phyloP scores from a whole-genome alignment of 2,329 filamentous ascomycete species.

The Sporothrix brunneoviolacea region DNA sequence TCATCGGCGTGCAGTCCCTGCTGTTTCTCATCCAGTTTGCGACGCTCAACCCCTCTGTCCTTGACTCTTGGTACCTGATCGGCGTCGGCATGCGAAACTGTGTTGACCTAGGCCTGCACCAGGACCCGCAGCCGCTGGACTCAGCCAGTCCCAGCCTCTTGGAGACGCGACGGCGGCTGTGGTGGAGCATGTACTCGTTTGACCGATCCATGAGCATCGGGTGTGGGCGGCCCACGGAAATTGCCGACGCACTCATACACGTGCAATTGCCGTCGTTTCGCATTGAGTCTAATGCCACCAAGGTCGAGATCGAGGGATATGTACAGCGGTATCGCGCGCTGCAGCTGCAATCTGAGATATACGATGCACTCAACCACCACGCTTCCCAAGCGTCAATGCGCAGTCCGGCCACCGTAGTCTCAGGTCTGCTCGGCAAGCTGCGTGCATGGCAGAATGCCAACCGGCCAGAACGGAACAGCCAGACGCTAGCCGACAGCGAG shows the following conservation, averaged over 20 bases:
- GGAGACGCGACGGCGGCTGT: constrained; percentile 21
- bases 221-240: constrained; percentile 20
- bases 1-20: constrained; percentile 22
- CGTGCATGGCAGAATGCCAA: constrained; percentile 14
- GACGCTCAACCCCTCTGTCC: constrained; percentile 21
- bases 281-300: constrained; percentile 19
- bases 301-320: constrained; percentile 21
- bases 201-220: constrained; percentile 22
- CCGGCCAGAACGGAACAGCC: constrained; percentile 16
- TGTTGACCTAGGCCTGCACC: constrained; percentile 21
- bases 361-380: constrained; percentile 16
- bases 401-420: neutral
- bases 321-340: constrained; percentile 21
- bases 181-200: constrained; percentile 25
- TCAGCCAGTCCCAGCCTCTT: constrained; percentile 20
- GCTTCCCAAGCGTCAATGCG: neutral
- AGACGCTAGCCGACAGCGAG: constrained; percentile 21
- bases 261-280: constrained; percentile 20
- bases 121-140: constrained; percentile 15
- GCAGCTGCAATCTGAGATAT: constrained; percentile 21
- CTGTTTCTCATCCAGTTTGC: constrained; percentile 23
- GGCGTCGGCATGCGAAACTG: constrained; percentile 23
- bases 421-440: constrained; percentile 10
- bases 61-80: constrained; percentile 22
- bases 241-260: constrained; percentile 20